These are phyloP conservation scores for Saturnispora sekii DNA, from an alignment of 805 yeast species.

Conservation along the genomic window DNA sequence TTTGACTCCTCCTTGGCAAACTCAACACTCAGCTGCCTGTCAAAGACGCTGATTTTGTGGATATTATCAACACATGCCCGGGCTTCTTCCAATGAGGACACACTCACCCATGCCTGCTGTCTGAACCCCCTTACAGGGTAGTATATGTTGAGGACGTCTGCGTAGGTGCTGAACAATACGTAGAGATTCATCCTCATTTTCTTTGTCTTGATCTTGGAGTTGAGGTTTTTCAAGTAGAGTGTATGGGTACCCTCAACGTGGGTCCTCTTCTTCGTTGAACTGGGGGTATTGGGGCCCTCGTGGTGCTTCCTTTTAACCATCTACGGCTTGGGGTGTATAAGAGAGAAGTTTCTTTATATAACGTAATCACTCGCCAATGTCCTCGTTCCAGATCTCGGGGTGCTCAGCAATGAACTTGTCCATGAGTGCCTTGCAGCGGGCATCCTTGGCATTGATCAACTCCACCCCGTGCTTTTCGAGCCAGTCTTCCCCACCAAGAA, in stretches of 20 bases:
- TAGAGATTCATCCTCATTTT: slow-evolving; percentile 45
- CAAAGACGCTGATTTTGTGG: slow-evolving; percentile 42
- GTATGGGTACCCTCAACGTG: slow-evolving; percentile 27
- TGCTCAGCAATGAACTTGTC: slow-evolving; percentile 63
- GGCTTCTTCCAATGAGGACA: slow-evolving; percentile 41
- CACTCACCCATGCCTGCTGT: slow-evolving; percentile 60
- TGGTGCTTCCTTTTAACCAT: neutral
- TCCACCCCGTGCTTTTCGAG: slow-evolving; percentile 61
- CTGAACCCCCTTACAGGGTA: slow-evolving; percentile 35
- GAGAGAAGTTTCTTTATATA: neutral
- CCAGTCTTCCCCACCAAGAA: slow-evolving; percentile 75
- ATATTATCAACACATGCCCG: slow-evolving; percentile 38
- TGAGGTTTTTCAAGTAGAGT: slow-evolving; percentile 48
- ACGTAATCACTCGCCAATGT: slow-evolving; percentile 42
- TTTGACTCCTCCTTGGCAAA: slow-evolving; percentile 31
- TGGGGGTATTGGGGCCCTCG: neutral
- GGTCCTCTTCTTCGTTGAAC: slow-evolving; percentile 4
- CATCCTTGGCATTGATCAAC: slow-evolving; percentile 49
- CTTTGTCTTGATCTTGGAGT: slow-evolving; percentile 40
- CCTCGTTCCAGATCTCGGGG: slow-evolving; percentile 77
- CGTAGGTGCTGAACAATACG: slow-evolving; percentile 50
- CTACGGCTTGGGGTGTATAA: neutral
- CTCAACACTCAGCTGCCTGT: slow-evolving; percentile 37
- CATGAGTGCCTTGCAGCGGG: slow-evolving; percentile 65
- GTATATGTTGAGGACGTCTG: slow-evolving; percentile 49